Conservation (phyloP, 257 asterid species). For the Perilla frutescens region DNA sequence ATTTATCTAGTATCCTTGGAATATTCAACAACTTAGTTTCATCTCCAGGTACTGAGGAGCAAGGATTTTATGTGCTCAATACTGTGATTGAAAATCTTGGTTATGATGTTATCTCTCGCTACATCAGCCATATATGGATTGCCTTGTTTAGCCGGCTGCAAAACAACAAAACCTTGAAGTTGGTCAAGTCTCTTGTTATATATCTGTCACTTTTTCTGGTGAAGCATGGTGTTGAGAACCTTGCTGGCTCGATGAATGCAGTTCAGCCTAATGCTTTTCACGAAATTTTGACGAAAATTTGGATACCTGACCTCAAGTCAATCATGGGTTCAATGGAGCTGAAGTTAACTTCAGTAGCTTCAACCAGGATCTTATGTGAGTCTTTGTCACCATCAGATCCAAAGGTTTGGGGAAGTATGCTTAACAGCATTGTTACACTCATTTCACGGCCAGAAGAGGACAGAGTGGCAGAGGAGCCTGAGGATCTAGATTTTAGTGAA, state of each 20-base stretch:
- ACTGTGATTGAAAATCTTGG: slow-evolving; percentile 89
- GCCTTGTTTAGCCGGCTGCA: slow-evolving; percentile 75
- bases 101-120: slow-evolving; percentile 68
- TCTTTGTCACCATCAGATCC: slow-evolving; percentile 63
- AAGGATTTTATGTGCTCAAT: slow-evolving; percentile 93
- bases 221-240: slow-evolving; percentile 75
- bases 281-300: slow-evolving; percentile 69
- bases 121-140: slow-evolving; percentile 74
- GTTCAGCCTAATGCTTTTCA: slow-evolving; percentile 74
- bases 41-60: slow-evolving; percentile 77
- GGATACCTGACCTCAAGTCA: slow-evolving; percentile 83
- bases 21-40: slow-evolving; percentile 70
- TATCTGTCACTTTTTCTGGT: slow-evolving; percentile 89
- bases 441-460: slow-evolving; percentile 78
- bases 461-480: slow-evolving; percentile 83
- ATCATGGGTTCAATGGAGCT: slow-evolving; percentile 79
- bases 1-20: slow-evolving; percentile 72
- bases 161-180: slow-evolving; percentile 61
- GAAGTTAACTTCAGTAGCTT: slow-evolving; percentile 83
- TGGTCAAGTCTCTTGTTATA: slow-evolving; percentile 73
- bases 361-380: slow-evolving; percentile 79
- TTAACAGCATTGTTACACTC: slow-evolving; percentile 87
- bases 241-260: slow-evolving; percentile 68
- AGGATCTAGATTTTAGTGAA: slow-evolving; percentile 87
- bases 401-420: slow-evolving; percentile 82